Evolutionary conservation across 495 filamentous ascomycete species (phyloP), one percentile per base, ranked within the genome.

Genomic region (Talaromyces ruber): DNA sequence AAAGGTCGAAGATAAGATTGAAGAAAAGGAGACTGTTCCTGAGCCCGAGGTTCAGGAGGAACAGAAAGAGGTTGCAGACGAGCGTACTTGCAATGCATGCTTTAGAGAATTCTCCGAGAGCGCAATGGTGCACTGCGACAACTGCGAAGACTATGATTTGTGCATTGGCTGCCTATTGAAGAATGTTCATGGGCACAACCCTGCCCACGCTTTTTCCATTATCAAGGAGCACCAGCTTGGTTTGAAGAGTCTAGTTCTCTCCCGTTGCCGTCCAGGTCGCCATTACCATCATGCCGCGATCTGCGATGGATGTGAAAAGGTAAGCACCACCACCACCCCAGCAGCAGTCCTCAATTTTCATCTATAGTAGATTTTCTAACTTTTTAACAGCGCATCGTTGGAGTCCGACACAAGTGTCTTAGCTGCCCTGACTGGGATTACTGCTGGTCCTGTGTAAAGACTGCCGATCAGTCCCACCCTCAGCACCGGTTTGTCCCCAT

Each of bases 401-500:
- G 94, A 66, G 84, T 96, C 50, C 93, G 94, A 66, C 89, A 98
- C 83, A 99, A 99, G 82, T 99, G 94, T 77, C 80, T 97, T 65
- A 87, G 88, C 67, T 99, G 94, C 80, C 94, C 95, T 30, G 94
- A 99, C 70, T 99, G 90, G 90, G 94, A 99, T 66, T 97, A 89
- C 77, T 99, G 94, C 78, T 81, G 82, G n/a, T 76, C 80, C 4
- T 99, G 94, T 74, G 73, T 89, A 58, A 73, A 79, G 62, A 84
- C 78, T 66, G 86, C 90, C 29, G 65, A 73, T 29, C 78, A 84
- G 67, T 85, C 77, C 59, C 94, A 99, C 69, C 84, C 90, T 30
- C 80, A 83, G 30, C 94, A 99, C 73, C 90, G 95, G 63, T 97
- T 99, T 75, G 91, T 91, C 22, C 84, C 90, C 32, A 83, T 98